These are phyloP conservation scores for Termitomyces sp. DNA, from an alignment of 768 basidiomycete species.

Conservation along the genomic window DNA sequence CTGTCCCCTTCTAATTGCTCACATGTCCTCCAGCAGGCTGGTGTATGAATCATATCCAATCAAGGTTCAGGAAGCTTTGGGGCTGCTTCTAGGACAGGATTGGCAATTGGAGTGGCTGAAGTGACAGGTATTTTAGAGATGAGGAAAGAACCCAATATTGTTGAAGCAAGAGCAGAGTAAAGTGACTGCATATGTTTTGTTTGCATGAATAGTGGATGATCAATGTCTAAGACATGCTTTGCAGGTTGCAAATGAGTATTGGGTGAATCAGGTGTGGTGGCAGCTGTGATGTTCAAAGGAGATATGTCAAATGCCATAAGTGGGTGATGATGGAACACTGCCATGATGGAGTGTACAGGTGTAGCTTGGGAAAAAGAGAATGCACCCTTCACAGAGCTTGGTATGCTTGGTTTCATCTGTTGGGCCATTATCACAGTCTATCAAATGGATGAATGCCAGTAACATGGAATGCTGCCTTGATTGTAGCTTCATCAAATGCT, in stretches of 20 bases:
- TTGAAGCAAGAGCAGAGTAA: neutral
- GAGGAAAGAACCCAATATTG: neutral
- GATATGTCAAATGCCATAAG: neutral
- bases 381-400: neutral
- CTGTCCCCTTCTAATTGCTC: neutral
- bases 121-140: neutral
- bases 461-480: neutral
- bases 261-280: neutral
- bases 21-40: no score
- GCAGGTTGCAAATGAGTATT: neutral
- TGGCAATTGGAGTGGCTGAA: no score
- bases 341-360: neutral
- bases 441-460: neutral
- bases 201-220: neutral
- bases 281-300: no score
- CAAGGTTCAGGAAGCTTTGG: no score
- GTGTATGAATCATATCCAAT: no score
- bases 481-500: no score
- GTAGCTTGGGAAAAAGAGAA: neutral
- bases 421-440: neutral
- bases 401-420: constrained; percentile 1
- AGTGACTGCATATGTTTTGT: neutral
- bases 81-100: no score
- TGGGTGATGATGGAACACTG: neutral
- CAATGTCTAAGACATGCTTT: neutral